These are phyloP conservation scores for Xylaria curta DNA, from an alignment of 495 filamentous ascomycete genomes.

Conservation along the genomic window DNA sequence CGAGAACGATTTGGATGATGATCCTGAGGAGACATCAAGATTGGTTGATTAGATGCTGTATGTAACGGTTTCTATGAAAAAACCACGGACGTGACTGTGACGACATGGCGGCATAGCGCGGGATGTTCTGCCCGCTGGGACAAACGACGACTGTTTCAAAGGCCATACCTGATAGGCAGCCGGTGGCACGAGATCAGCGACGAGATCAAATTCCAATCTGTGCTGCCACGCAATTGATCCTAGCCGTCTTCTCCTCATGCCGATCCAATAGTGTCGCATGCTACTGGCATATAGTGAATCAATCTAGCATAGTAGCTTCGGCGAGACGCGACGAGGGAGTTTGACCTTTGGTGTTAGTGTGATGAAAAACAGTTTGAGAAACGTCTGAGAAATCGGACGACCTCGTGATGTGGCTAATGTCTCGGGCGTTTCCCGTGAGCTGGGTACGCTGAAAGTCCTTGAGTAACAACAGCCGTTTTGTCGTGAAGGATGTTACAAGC, in stretches of 20 bases:
- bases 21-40: not conserved
- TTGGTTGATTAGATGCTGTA: conserved; percentile 1
- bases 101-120: conserved; percentile 22
- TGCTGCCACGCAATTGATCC: conserved; percentile 20
- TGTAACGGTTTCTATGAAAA: conserved; percentile 16
- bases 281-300: not conserved
- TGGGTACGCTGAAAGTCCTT: not conserved
- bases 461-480: not conserved
- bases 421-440: conserved; percentile 22
- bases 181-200: conserved; percentile 12
- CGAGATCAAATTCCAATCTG: conserved; percentile 14
- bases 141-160: conserved; percentile 16
- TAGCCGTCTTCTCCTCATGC: conserved; percentile 10
- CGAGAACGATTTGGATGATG: not conserved
- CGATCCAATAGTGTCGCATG: conserved; percentile 17
- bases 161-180: not conserved
- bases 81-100: conserved; percentile 10
- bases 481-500: not conserved
- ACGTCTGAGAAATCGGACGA: conserved; percentile 25
- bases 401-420: conserved; percentile 26
- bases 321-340: conserved; percentile 22
- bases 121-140: conserved; percentile 12
- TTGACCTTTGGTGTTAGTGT: conserved; percentile 14
- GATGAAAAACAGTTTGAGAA: conserved; percentile 25
- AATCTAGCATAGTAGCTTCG: conserved; percentile 2